Evolutionary conservation across 495 filamentous ascomycete species (phyloP), one percentile per base, ranked within the genome.

Genomic region (Hypomontagnella monticulosa): DNA sequence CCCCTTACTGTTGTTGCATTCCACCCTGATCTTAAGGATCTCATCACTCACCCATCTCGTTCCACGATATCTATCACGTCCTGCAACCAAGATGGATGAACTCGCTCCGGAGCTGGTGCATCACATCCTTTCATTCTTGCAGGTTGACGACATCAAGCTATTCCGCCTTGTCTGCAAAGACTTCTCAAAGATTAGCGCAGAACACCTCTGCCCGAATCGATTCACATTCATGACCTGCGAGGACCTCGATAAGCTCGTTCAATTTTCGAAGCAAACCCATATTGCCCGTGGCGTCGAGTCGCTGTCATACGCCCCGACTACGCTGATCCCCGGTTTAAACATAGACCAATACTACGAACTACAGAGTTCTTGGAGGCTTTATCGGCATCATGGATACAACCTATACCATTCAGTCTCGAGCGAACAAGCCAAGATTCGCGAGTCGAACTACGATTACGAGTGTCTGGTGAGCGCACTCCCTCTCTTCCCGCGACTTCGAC

Each of bases 111-210:
- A 70, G 48, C 47, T 48, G 9, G 0, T 61, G 4, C 46, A 43
- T 20, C n/a, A 42, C 4, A 51, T 70, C 27, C 61, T 40, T 46
- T 66, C 67, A 4, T 32, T 42, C 19, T 41, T 70, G 1, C 11
- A 33, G 11, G 7, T 23, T 8, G 19, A 42, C 6, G 52, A 62
- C n/a, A 12, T 66, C 42, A 37, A 42, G 8, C 19, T 40, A 23
- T 58, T 70, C 36, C 67, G 67, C 15, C 61, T 70, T 42, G 52
- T 57, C 36, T 57, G 52, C 9, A 70, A 62, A 18, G 5, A 14
- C 8, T 66, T 49, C 33, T 53, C 67, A 4, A 34, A 36, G 12
- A 49, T 70, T 32, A 61, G 61, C 27, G 51, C 57, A 8, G 16
- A 55, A 36, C 62, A 49, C 36, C 44, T 66, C 49, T 36, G 59